phyloP scores from a whole-genome alignment of 495 filamentous ascomycete genomes.

The Usnea hakonensis region DNA sequence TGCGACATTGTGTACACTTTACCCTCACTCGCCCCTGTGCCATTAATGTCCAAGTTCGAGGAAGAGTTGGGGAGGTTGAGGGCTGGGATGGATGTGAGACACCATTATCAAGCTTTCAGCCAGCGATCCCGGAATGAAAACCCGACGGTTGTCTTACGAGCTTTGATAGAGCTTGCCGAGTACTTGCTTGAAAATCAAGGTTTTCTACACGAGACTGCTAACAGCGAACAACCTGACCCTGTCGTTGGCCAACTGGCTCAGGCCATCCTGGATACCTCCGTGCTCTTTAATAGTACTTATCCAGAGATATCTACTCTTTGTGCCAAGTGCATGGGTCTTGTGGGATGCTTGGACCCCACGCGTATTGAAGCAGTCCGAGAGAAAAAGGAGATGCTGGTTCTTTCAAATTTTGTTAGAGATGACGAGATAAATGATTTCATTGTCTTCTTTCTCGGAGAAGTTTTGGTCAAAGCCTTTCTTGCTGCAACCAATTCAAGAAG shows the following conservation, averaged over 20 bases:
- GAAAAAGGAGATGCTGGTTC: conserved; percentile 69
- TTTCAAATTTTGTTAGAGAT: conserved; percentile 73
- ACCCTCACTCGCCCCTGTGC: conserved; percentile 70
- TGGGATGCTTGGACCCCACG: conserved; percentile 89
- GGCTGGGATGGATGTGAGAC: conserved; percentile 48
- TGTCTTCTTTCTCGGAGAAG: conserved; percentile 73
- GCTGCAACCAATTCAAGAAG: conserved; percentile 77
- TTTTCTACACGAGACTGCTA: conserved; percentile 72
- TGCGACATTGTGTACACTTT: conserved; percentile 59
- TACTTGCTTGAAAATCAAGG: conserved; percentile 68
- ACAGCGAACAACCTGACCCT: conserved; percentile 76
- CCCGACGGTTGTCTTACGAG: conserved; percentile 68
- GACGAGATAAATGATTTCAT: conserved; percentile 81
- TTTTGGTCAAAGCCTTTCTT: conserved; percentile 83
- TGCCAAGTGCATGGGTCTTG: conserved; percentile 70
- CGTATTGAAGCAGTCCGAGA: conserved; percentile 71
- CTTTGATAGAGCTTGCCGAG: conserved; percentile 63
- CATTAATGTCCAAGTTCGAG: conserved; percentile 57
- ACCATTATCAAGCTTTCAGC: conserved; percentile 60
- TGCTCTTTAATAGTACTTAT: conserved; percentile 65
- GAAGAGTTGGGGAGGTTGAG: conserved; percentile 55
- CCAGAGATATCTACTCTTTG: conserved; percentile 61
- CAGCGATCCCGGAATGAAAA: conserved; percentile 74
- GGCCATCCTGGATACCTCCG: conserved; percentile 72
- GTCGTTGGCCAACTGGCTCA: conserved; percentile 64